These are phyloP conservation scores for Phytophthora kernoviae DNA, from an alignment of 352 stramenopile genomes.

Conservation along the genomic window DNA sequence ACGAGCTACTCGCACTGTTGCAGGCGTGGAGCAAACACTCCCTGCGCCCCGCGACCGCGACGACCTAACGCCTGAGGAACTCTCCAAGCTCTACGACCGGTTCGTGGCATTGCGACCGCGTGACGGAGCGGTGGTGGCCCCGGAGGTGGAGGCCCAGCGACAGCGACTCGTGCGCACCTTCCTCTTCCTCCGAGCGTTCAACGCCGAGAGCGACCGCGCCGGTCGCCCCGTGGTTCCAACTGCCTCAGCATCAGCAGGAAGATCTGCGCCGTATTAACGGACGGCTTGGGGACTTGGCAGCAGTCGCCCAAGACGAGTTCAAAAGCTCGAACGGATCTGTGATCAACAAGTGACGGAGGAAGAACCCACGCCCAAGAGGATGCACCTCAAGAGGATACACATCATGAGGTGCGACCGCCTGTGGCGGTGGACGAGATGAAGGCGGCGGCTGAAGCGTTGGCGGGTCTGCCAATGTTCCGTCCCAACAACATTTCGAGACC, in stretches of 20 bases:
- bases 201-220: constrained; percentile 11
- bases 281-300: constrained; percentile 24
- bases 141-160: constrained; percentile 33
- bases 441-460: constrained; percentile 35
- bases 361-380: no score
- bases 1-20: constrained; percentile 36
- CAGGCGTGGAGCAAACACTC: constrained; percentile 35
- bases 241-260: constrained; percentile 28
- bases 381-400: neutral
- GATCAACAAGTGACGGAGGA: constrained; percentile 3
- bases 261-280: constrained; percentile 28
- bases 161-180: constrained; percentile 37
- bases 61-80: constrained; percentile 17
- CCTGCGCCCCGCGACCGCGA: constrained; percentile 33
- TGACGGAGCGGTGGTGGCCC: constrained; percentile 14
- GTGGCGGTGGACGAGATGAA: constrained; percentile 39
- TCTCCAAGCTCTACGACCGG: constrained; percentile 17
- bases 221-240: constrained; percentile 32
- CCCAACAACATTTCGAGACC: constrained; percentile 7
- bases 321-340: constrained; percentile 28
- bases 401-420: constrained; percentile 1
- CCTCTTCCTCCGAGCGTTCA: constrained; percentile 32
- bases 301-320: constrained; percentile 26
- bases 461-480: constrained; percentile 40
- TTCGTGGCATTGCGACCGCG: constrained; percentile 29